A percentile compares a stretch with the other conserved stretches of the same genome.
Conservation (phyloP, 108 stramenopile genomes). For the Cyclostephanos tholiformis region DNA sequence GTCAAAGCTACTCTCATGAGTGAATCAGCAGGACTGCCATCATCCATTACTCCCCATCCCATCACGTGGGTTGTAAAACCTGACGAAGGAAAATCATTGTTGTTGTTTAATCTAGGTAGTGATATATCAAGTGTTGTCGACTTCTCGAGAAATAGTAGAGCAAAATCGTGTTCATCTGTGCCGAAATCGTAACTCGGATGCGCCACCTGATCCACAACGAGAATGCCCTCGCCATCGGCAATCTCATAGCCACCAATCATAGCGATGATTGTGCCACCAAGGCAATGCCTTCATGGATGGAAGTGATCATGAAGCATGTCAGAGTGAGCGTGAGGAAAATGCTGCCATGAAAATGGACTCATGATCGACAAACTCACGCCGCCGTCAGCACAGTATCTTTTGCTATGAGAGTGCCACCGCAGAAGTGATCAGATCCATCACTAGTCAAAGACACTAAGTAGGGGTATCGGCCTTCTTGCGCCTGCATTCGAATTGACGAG, state of each 20-base stretch:
- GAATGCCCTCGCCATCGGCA: constrained; percentile 15
- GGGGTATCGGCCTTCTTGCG: constrained; percentile 46
- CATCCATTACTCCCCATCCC: constrained; percentile 53
- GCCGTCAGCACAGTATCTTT: constrained; percentile 17
- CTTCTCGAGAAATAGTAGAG: constrained; percentile 29
- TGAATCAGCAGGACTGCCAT: constrained; percentile 4
- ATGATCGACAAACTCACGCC: constrained; percentile 3
- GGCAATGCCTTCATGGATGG: neutral
- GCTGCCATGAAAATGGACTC: neutral
- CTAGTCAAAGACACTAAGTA: constrained; percentile 44
- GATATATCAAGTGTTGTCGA: constrained; percentile 14
- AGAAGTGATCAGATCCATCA: constrained; percentile 19
- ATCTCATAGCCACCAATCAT: neutral
- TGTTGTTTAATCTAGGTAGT: constrained; percentile 23
- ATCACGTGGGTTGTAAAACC: constrained; percentile 40
- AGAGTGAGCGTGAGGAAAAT: neutral
- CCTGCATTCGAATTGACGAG: neutral
- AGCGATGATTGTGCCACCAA: neutral
- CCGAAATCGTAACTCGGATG: constrained; percentile 23
- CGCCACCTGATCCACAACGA: constrained; percentile 10
- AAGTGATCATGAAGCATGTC: neutral
- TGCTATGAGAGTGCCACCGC: constrained; percentile 69
- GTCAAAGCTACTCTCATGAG: constrained; percentile 26
- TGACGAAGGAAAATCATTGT: constrained; percentile 5
- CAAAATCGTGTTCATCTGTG: constrained; percentile 30